Evolutionary conservation across 2,329 filamentous ascomycete genomes (phyloP).

Genomic region (Raffaelea arxii): DNA sequence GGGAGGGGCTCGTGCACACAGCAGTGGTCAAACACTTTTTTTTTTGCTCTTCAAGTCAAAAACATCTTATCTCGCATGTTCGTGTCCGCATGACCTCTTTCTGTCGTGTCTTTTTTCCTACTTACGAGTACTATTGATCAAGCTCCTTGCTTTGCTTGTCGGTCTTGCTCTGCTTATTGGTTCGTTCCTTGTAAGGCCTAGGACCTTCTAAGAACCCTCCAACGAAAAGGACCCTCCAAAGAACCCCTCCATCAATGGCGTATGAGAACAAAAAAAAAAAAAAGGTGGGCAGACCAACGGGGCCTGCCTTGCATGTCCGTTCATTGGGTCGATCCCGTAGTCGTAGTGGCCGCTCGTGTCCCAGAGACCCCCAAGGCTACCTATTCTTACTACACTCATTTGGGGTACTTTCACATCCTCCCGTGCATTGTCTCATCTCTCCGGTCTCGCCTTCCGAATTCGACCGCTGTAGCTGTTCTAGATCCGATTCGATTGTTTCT

Average conservation of each 20-base stretch:
- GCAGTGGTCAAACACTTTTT: too few relatives aligned
- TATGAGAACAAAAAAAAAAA: neutral
- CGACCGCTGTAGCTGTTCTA: too few relatives aligned
- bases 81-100: neutral
- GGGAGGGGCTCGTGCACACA: too few relatives aligned
- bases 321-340: conserved; percentile 12
- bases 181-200: neutral
- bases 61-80: too few relatives aligned
- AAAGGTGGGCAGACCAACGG: conserved; percentile 9
- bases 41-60: too few relatives aligned
- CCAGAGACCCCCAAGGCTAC: neutral
- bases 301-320: conserved; percentile 3
- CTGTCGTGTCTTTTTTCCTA: too few relatives aligned
- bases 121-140: too few relatives aligned
- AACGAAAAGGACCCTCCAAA: neutral
- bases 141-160: neutral
- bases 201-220: too few relatives aligned
- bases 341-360: conserved; percentile 7
- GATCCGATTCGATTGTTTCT: too few relatives aligned
- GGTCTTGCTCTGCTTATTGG: neutral
- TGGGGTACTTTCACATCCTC: neutral
- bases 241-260: neutral
- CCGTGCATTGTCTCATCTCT: neutral
- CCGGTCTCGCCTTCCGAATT: too few relatives aligned
- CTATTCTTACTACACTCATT: neutral